Percentiles rank a stretch among this genome's conserved stretches.
phyloP scores from a whole-genome alignment of 169 alveolate species.

The Plasmodium vivax region DNA sequence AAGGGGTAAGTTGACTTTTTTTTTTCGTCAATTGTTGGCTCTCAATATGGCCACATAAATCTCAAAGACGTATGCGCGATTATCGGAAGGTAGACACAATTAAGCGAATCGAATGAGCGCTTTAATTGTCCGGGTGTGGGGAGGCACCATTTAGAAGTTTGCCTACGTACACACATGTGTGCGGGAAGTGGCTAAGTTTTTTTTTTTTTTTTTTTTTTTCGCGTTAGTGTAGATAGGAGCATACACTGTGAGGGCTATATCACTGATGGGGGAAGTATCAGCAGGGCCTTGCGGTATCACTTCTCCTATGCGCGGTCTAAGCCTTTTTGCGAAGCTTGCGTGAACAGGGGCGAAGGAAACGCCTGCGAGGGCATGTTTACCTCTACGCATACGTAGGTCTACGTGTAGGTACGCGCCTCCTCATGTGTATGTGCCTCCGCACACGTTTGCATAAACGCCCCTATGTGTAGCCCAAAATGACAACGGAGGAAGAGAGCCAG shows the following conservation, averaged over 20 bases:
- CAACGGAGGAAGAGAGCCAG: constrained; percentile 6
- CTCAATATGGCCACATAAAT: not conserved
- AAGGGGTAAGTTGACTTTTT: not conserved
- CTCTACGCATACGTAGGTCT: too few relatives aligned
- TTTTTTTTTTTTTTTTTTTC: not conserved
- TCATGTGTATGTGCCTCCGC: not conserved
- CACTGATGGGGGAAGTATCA: not conserved
- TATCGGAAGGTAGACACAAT: not conserved
- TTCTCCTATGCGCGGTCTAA: not conserved
- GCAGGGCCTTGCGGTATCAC: not conserved
- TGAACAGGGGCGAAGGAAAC: not conserved
- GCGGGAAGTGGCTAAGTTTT: not conserved
- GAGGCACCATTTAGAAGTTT: not conserved
- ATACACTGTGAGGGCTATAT: not conserved
- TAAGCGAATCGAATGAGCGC: not conserved
- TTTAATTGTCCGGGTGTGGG: not conserved
- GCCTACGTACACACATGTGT: not conserved
- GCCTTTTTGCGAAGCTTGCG: not conserved
- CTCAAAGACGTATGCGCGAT: not conserved
- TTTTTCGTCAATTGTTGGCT: not conserved
- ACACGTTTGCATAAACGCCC: not conserved
- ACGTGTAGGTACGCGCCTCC: too few relatives aligned
- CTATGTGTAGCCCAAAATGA: constrained; percentile 1
- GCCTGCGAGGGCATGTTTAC: not conserved
- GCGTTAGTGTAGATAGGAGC: not conserved